Base-by-base conservation (phyloP, 23 red algal species). In the Cyanidium caldarium region DNA sequence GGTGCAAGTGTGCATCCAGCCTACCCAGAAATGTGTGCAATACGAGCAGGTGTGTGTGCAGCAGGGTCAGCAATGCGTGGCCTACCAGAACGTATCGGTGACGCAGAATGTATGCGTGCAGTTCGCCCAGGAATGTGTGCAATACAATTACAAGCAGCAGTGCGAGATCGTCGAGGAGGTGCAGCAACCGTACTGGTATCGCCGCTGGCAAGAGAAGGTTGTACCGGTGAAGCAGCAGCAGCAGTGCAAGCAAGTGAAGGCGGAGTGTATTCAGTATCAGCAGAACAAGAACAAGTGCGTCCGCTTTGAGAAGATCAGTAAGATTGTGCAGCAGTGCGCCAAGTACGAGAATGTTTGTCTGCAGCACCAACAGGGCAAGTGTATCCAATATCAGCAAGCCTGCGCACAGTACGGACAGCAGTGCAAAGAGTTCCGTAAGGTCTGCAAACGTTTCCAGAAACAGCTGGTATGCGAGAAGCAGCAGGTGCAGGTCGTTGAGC, bases 281-380 rank as follows among this genome's bases (percentile, higher is more conserved):
- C n/a, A 61, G 51, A 61, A 61, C 51, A 61, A 61, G 21, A 61
- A 61, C 51, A 61, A 61, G 21, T 61, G 51, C 21, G 51, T 28
- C 3, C 51, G 31, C 7, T 61, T 28, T 28, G 51, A 28, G 31
- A 61, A 16, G 21, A 16, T 28, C 7, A 28, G 31, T 25, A 16
- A 61, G 51, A 61, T 28, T 10, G 31, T 61, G 19, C 51, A 61
- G 51, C 10, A 61, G 51, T 61, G 51, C 51, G 51, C 31, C 3
- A 16, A 61, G 51, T 61, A 61, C 51, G 51, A 61, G 51, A 61
- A 61, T 25, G n/a, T 28, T 10, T 61, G 51, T 28, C n/a, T 28
- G 10, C 10, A 61, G 31, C 31, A 61, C 21, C n/a, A 28, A 21
- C 51, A 61, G 21, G 51, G 51, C 51, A 61, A 61, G 51, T 61